These are phyloP conservation scores for Talaromyces verruculosus DNA, from an alignment of 2,329 filamentous ascomycete genomes.

Conservation along the genomic window DNA sequence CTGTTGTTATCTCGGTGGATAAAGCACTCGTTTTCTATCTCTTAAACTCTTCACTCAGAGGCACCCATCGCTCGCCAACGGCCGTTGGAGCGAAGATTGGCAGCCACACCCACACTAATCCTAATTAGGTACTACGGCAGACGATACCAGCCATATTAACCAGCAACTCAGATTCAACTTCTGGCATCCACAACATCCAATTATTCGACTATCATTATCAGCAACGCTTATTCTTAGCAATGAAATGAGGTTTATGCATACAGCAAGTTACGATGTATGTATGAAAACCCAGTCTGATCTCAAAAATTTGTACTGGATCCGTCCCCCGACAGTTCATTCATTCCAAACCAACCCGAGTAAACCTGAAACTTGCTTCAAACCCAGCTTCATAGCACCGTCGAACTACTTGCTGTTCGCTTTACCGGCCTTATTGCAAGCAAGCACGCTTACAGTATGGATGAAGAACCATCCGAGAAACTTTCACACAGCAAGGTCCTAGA, in stretches of 20 bases:
- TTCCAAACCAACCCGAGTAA: background rate
- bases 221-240: background rate
- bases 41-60: background rate
- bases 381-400: background rate
- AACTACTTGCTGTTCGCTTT: background rate
- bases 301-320: background rate
- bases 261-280: background rate
- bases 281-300: background rate
- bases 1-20: background rate
- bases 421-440: background rate
- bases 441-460: background rate
- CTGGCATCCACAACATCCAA: background rate
- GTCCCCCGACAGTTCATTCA: background rate
- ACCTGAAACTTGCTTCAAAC: background rate
- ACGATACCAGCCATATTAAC: background rate
- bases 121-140: background rate
- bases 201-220: background rate
- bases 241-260: background rate
- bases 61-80: background rate
- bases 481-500: background rate
- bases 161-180: background rate
- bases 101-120: background rate
- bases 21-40: background rate
- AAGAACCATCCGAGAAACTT: conserved; percentile 1
- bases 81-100: background rate